Base-by-base conservation (phyloP, 2,329 filamentous ascomycete genomes). In the Pleurostoma richardsiae region DNA sequence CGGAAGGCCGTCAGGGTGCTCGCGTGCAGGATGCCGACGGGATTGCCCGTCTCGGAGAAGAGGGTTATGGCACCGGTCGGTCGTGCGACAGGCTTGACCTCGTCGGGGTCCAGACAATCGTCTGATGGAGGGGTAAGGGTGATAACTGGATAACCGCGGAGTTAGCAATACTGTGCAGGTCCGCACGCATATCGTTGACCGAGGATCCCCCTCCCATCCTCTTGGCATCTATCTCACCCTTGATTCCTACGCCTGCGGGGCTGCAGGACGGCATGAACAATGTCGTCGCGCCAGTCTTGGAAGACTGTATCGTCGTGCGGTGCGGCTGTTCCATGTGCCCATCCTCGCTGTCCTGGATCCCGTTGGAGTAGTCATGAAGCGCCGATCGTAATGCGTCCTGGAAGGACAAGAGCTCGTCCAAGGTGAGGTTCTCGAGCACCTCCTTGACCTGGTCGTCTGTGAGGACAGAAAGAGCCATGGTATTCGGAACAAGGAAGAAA, bases 1-100 rank as follows among this genome's bases (percentile, higher is more conserved):
- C 89, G 82, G 65, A 92, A 94, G 3, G 86, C 88, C 0, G 89
- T 94, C 30, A 92, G 69, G 41, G 87, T 83, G 49, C 79, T 78
- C 11, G 88, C 86, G 56, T 89, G 85, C 36, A 94, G 68, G 47
- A 92, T 74, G 4, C 85, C 88, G 4, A 80, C 65, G 0, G 86
- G 77, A 8, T 71, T 65, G 39, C 88, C 88, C 27, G 76, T 69
- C 2, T 79, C 74, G 0, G 72, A 71, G 67, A 88, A 86, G 42
- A 92, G 70, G 29, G 85, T 87, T 43, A 92, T 73, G 6, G 85
- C 80, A 19, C 86, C 86, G 3, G 78, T 82, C 10, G 85, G 77
- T 38, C 64, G 68, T 52, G 73, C 72, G 40, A 54, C 46, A 58
- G 68, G 53, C 51, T 59, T 53, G 45, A 59, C 46, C 47, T 63